These are phyloP conservation scores for Pyricularia pennisetigena DNA, from an alignment of 2,329 filamentous ascomycete genomes.

Conservation along the genomic window DNA sequence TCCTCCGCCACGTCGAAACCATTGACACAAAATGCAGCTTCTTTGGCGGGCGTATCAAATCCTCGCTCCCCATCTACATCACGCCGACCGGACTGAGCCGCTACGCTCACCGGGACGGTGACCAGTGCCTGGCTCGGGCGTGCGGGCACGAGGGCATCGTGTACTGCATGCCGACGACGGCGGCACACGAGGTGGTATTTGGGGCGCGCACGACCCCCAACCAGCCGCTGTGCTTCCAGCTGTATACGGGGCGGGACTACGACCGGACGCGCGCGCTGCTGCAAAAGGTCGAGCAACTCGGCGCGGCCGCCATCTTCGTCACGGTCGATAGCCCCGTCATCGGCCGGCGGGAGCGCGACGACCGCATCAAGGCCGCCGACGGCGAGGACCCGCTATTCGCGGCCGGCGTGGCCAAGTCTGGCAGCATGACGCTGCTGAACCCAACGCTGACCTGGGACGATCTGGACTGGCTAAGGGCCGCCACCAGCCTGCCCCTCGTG, in stretches of 20 bases:
- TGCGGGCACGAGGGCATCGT: constrained; percentile 9
- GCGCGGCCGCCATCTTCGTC: constrained; percentile 19
- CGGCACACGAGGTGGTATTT: constrained; percentile 5
- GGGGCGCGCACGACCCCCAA: constrained; percentile 1
- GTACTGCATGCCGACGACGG: constrained; percentile 9
- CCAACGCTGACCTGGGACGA: constrained; percentile 43
- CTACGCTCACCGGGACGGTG: constrained; percentile 7
- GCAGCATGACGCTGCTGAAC: constrained; percentile 35
- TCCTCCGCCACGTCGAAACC: constrained; percentile 32
- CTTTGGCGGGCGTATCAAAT: constrained; percentile 8
- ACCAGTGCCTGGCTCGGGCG: constrained; percentile 8
- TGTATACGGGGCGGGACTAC: constrained; percentile 7
- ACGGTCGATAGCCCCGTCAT: constrained; percentile 33
- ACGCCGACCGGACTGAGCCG: constrained; percentile 8
- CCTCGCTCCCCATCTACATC: constrained; percentile 10
- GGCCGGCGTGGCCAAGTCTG: constrained; percentile 32
- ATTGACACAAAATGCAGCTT: constrained; percentile 8
- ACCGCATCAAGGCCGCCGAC: constrained; percentile 13
- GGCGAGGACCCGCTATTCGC: constrained; percentile 30
- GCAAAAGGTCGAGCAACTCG: constrained; percentile 8
- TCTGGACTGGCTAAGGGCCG: constrained; percentile 46
- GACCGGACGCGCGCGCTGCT: constrained; percentile 4
- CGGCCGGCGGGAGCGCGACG: constrained; percentile 23
- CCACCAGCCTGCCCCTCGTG: constrained; percentile 39
- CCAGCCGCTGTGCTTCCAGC: constrained; percentile 9